These are phyloP conservation scores for Auriscalpium vulgare DNA, from an alignment of 768 basidiomycete species.

Conservation along the genomic window DNA sequence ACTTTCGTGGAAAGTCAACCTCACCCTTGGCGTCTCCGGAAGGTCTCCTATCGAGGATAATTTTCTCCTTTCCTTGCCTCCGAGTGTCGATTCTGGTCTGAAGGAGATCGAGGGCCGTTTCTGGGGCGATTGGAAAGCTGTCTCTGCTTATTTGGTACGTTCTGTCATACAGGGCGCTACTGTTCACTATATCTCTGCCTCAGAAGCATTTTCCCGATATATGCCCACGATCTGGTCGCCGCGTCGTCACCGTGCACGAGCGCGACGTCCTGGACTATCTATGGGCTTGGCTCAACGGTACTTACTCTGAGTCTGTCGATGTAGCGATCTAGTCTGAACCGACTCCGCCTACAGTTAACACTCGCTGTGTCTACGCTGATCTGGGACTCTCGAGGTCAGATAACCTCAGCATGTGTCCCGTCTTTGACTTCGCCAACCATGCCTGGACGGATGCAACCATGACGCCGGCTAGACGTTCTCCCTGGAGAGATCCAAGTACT, in stretches of 20 bases:
- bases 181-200: no score
- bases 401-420: constrained; percentile 82
- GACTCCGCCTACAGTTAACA: constrained; percentile 59
- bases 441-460: constrained; percentile 33
- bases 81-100: constrained; percentile 9
- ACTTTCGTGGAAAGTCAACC: constrained; percentile 57
- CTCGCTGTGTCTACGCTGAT: constrained; percentile 77
- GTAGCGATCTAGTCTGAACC: constrained; percentile 1
- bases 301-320: constrained; percentile 3
- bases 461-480: constrained; percentile 29
- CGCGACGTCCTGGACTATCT: constrained; percentile 40
- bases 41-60: constrained; percentile 13
- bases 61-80: constrained; percentile 42
- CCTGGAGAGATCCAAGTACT: constrained; percentile 26
- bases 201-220: no score
- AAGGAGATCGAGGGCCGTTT: background rate
- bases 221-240: background rate
- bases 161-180: no score
- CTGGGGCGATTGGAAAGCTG: background rate
- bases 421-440: constrained; percentile 91
- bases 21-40: constrained; percentile 2
- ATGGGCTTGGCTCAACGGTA: constrained; percentile 93
- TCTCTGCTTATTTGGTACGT: background rate
- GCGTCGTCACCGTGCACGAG: background rate
- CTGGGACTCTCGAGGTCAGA: constrained; percentile 47